Evolutionary conservation across 2,329 filamentous ascomycete species (phyloP).

Genomic region (Paraphoma chrysanthemicola): DNA sequence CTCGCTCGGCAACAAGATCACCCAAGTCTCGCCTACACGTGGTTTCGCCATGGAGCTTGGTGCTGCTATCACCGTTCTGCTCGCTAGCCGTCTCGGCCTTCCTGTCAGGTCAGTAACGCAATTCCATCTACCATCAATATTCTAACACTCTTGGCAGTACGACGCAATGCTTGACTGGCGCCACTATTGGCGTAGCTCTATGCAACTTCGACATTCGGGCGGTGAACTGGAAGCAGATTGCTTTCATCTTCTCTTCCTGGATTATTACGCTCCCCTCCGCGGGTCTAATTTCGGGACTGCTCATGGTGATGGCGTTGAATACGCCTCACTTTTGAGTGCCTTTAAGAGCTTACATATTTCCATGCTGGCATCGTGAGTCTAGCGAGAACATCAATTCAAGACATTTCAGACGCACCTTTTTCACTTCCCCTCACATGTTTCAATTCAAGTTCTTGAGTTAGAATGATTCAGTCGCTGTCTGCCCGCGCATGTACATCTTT

Average conservation of each 20-base stretch:
- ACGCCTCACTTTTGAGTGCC: slow-evolving; percentile 44
- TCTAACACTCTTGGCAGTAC: slow-evolving; percentile 54
- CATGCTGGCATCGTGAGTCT: too few relatives aligned
- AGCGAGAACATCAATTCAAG: too few relatives aligned
- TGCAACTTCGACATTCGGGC: slow-evolving; percentile 74
- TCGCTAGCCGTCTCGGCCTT: slow-evolving; percentile 75
- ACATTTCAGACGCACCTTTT: too few relatives aligned
- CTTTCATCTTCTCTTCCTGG: slow-evolving; percentile 70
- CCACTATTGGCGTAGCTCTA: slow-evolving; percentile 76
- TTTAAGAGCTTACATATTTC: too few relatives aligned
- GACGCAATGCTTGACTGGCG: slow-evolving; percentile 73
- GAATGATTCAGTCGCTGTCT: too few relatives aligned
- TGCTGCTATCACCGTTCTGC: slow-evolving; percentile 74
- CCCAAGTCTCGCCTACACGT: slow-evolving; percentile 66
- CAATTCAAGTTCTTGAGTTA: too few relatives aligned
- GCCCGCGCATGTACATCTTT: too few relatives aligned
- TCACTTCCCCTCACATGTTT: too few relatives aligned
- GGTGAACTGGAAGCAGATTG: slow-evolving; percentile 74
- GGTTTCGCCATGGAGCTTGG: slow-evolving; percentile 77
- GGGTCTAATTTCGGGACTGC: slow-evolving; percentile 43
- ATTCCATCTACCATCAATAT: too few relatives aligned
- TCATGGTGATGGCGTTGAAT: slow-evolving; percentile 49
- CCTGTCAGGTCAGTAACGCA: slow-evolving; percentile 57
- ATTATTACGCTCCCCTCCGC: slow-evolving; percentile 51
- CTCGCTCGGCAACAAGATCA: slow-evolving; percentile 71